These are phyloP conservation scores for Calonectria henricotiae DNA, from an alignment of 2,329 filamentous ascomycete species.

Conservation along the genomic window DNA sequence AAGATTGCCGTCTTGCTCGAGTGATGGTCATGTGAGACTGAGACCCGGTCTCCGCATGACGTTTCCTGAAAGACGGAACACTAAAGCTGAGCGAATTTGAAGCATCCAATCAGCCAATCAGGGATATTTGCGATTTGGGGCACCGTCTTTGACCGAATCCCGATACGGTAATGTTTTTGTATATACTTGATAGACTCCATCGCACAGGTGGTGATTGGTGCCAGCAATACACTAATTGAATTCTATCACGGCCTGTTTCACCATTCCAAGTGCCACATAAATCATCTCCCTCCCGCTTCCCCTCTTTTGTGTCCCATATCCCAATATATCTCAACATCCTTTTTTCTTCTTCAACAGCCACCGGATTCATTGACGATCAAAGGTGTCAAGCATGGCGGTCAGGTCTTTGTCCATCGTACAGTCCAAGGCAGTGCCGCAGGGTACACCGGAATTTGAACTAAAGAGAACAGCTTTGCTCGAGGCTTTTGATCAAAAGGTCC, in stretches of 20 bases:
- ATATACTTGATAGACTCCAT: not conserved
- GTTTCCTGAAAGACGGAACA: not conserved
- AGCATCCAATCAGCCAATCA: not conserved
- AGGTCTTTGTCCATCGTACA: conserved; percentile 41
- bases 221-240: not conserved
- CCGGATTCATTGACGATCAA: not conserved
- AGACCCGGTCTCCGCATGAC: not conserved
- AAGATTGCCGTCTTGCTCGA: conserved; percentile 6
- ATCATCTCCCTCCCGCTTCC: not conserved
- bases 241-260: not conserved
- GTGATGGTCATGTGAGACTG: not conserved
- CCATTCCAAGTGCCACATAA: not conserved
- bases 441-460: conserved; percentile 50
- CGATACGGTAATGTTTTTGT: not conserved
- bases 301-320: not conserved
- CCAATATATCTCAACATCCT: too few relatives aligned
- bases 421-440: conserved; percentile 37
- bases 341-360: not conserved
- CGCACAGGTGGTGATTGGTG: not conserved
- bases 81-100: not conserved
- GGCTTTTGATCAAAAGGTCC: conserved; percentile 56
- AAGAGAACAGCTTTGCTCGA: conserved; percentile 49
- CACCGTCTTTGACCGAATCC: not conserved
- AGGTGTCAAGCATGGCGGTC: not conserved
- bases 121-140: conserved; percentile 9